These are phyloP conservation scores for Metarhizium rileyi DNA, from an alignment of 2,329 filamentous ascomycete genomes.

Conservation along the genomic window DNA sequence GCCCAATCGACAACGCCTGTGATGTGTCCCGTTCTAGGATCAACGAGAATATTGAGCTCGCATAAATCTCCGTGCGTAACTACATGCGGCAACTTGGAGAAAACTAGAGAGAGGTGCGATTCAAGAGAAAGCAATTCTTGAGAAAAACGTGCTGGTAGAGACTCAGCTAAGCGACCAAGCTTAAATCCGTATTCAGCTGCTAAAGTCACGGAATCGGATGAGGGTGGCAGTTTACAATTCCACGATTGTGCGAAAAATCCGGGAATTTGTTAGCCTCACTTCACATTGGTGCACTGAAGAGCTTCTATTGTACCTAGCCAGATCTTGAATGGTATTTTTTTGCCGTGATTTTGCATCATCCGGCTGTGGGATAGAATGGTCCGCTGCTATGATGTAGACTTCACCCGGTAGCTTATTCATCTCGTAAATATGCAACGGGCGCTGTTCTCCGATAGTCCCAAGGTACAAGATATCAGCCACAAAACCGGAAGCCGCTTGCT, in stretches of 20 bases:
- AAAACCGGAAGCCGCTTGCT: constrained; percentile 1
- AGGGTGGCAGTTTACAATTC: too few relatives aligned
- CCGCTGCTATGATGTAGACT: constrained; percentile 8
- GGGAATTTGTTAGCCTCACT: too few relatives aligned
- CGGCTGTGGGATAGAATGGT: not conserved
- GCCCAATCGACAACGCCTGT: constrained; percentile 23
- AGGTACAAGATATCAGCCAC: constrained; percentile 7
- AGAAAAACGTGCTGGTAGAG: constrained; percentile 8
- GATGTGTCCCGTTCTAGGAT: constrained; percentile 16
- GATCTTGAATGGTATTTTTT: constrained; percentile 5
- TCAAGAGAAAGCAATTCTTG: not conserved
- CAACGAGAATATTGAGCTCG: constrained; percentile 20
- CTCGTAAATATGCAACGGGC: constrained; percentile 8
- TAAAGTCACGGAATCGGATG: not conserved
- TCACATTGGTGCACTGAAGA: too few relatives aligned
- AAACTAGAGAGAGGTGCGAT: constrained; percentile 2
- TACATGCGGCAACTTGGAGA: not conserved
- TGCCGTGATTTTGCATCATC: not conserved
- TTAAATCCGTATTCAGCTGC: constrained; percentile 5
- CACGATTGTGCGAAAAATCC: too few relatives aligned
- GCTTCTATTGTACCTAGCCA: too few relatives aligned
- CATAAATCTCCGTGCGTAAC: constrained; percentile 15
- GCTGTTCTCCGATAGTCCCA: constrained; percentile 8
- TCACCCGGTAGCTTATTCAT: constrained; percentile 10
- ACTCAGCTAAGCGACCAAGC: constrained; percentile 3